Evolutionary conservation across 2,329 filamentous ascomycete genomes (phyloP).

Genomic region (Orbilia brochopaga): DNA sequence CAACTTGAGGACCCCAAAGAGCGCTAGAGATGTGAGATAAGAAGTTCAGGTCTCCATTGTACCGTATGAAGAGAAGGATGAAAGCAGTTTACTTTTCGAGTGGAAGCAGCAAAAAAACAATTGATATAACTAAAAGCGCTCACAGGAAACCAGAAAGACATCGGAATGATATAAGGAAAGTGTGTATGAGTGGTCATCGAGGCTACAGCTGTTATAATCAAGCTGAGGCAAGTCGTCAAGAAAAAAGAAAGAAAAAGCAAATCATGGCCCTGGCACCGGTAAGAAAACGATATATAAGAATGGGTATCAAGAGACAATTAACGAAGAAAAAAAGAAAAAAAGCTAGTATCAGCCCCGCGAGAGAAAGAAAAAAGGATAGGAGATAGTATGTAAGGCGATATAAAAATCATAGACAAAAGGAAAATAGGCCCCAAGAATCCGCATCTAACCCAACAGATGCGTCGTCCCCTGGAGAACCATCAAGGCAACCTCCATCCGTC

Average conservation of each 20-base stretch:
- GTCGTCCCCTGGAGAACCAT: conserved; percentile 49
- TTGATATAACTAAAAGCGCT: background rate
- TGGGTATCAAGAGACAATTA: conserved; percentile 49
- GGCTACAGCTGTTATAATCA: conserved; percentile 9
- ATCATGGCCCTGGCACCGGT: conserved; percentile 48
- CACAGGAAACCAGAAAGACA: background rate
- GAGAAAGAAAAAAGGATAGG: conserved; percentile 38
- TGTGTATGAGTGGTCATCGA: conserved; percentile 49
- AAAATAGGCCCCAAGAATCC: conserved; percentile 7
- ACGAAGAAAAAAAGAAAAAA: conserved; percentile 47
- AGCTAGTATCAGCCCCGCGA: conserved; percentile 23
- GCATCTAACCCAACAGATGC: conserved; percentile 13
- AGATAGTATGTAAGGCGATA: conserved; percentile 49
- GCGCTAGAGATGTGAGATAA: no score
- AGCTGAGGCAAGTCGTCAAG: conserved; percentile 34
- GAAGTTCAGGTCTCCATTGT: no score
- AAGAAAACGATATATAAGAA: conserved; percentile 48
- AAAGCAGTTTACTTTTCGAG: background rate
- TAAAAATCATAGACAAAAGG: conserved; percentile 33
- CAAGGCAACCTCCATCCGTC: conserved; percentile 48
- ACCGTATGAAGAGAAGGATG: no score
- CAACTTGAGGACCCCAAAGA: no score
- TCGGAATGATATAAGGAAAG: conserved; percentile 10
- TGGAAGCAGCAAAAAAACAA: conserved; percentile 3
- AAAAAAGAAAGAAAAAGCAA: conserved; percentile 35